Conservation (phyloP, 2,329 filamentous ascomycete genomes). For the Penicillium rolfsii region DNA sequence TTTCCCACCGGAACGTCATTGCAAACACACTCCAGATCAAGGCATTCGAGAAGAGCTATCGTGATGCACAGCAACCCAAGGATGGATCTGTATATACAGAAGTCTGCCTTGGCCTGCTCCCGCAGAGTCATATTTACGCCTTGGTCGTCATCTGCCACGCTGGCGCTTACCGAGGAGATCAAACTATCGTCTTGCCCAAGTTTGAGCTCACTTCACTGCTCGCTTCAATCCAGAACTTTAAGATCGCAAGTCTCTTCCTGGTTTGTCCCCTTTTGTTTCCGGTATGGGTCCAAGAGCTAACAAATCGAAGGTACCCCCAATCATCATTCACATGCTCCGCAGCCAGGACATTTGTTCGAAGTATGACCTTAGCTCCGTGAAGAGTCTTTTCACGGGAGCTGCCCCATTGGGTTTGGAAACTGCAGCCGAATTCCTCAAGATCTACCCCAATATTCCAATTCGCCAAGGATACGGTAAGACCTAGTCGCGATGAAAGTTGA, state of each 20-base stretch:
- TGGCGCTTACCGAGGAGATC: conserved; percentile 71
- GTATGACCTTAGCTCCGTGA: conserved; percentile 72
- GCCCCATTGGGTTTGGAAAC: conserved; percentile 77
- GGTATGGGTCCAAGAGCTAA: neutral
- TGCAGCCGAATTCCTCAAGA: conserved; percentile 62
- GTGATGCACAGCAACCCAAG: conserved; percentile 27
- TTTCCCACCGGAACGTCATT: conserved; percentile 78
- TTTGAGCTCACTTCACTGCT: conserved; percentile 73
- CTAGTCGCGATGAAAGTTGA: neutral
- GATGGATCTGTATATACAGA: conserved; percentile 57
- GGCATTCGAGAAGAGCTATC: conserved; percentile 52
- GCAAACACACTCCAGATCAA: conserved; percentile 70
- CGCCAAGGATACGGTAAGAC: conserved; percentile 70
- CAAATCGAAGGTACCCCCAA: conserved; percentile 68
- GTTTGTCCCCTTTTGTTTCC: neutral
- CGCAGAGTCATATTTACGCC: conserved; percentile 81
- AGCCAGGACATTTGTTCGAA: conserved; percentile 63
- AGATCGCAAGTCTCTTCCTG: conserved; percentile 59
- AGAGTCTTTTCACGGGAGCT: conserved; percentile 71
- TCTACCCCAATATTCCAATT: conserved; percentile 67
- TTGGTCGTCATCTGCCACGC: conserved; percentile 71
- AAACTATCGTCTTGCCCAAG: conserved; percentile 69
- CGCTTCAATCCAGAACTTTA: conserved; percentile 66
- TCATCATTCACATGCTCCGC: conserved; percentile 76
- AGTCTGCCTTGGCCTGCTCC: conserved; percentile 68